Base-by-base conservation (phyloP, 768 basidiomycete species). In the Exidia glandulosa region DNA sequence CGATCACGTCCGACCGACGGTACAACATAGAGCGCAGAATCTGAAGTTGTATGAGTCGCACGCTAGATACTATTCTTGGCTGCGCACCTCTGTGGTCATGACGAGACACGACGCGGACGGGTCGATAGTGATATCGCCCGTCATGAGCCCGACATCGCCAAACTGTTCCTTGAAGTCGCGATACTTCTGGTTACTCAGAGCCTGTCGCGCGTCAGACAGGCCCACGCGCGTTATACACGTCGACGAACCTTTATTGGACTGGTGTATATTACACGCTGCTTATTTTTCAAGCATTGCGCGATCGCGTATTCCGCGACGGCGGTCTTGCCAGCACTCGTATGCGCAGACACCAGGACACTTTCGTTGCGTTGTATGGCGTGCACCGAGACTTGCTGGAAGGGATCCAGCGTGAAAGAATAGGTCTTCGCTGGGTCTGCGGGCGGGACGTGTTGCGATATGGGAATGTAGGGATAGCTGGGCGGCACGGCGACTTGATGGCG, bases 241-340 rank as follows among this genome's bases (percentile, higher is more conserved):
- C 29, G 27, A 79, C 83, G 68, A 73, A 94, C 95, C 84, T 99
- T 99, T 76, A 99, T 99, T 59, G 96, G 96, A 81, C 90, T 94
- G 27, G 96, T 99, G 75, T 99, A 99, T 63, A 98, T 96, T 66
- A 98, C 95, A 72, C 96, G 81, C 74, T 96, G 90, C 69, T 92
- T 93, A 68, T 88, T 86, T 72, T 85, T 86, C 66, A 99, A 76
- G 79, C 90, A 94, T 71, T 93, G 91, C 0, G 96, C 96, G 69
- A 99, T 98, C 52, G 96, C 96, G 73, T 98, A 99, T 77, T 99
- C 96, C 52, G 96, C 96, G 62, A 99, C 96, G 63, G 98, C 96
- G 2, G 96, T 99, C 76, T 99, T 99, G 68, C 96, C 96, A 34
- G 96, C 96, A 73, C 91, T 94, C 4, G 96, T 99, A 76, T 99